phyloP scores from a whole-genome alignment of 1,284 basidiomycete genomes.

The Ceratobasidium sp. region DNA sequence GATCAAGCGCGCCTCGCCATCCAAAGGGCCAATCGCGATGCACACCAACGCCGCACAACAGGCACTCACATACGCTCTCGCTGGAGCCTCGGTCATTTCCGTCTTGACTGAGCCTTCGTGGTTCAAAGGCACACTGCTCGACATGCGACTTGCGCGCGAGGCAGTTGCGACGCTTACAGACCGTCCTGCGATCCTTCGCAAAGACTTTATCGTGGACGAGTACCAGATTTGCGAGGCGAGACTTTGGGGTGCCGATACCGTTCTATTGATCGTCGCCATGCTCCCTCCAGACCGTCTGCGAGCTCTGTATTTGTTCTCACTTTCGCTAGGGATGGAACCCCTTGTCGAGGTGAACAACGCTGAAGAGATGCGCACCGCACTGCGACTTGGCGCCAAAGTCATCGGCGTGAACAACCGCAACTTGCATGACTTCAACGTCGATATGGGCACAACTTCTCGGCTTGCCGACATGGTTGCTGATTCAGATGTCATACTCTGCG shows the following conservation, averaged over 20 bases:
- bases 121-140: slow-evolving; percentile 95
- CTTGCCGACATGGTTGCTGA: slow-evolving; percentile 85
- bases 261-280: slow-evolving; percentile 98
- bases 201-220: slow-evolving; percentile 95
- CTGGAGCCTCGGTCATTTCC: slow-evolving; percentile 92
- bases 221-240: slow-evolving; percentile 97
- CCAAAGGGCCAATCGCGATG: slow-evolving; percentile 88
- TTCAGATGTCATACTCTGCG: slow-evolving; percentile 84
- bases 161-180: slow-evolving; percentile 86
- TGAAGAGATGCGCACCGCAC: slow-evolving; percentile 86
- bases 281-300: slow-evolving; percentile 77
- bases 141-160: slow-evolving; percentile 88
- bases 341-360: slow-evolving; percentile 99
- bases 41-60: slow-evolving; percentile 81
- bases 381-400: slow-evolving; percentile 88
- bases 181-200: slow-evolving; percentile 94
- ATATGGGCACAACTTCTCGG: slow-evolving; percentile 95
- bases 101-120: slow-evolving; percentile 97
- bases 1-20: slow-evolving; percentile 94
- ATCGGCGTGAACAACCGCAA: slow-evolving; percentile 99
- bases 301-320: slow-evolving; percentile 83
- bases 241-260: slow-evolving; percentile 91
- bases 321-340: slow-evolving; percentile 93
- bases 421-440: slow-evolving; percentile 95
- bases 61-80: slow-evolving; percentile 88